A percentile compares a stretch with the other conserved stretches of the same genome.
Conservation (phyloP, 495 filamentous ascomycete genomes). For the Penicillium ochrochloron region DNA sequence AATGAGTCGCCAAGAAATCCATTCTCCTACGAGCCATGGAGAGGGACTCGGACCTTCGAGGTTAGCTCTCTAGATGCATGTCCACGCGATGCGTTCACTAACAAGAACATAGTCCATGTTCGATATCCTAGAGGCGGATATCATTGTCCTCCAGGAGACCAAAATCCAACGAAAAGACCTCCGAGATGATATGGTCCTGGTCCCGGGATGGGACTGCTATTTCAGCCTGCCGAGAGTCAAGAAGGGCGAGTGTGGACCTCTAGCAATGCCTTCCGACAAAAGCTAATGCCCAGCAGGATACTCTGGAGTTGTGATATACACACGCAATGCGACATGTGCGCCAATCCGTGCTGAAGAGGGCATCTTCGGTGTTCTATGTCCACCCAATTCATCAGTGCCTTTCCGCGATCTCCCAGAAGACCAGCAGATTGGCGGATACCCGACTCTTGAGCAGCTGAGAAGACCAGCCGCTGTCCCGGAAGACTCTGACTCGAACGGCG, state of each 20-base stretch:
- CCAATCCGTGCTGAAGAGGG: slow-evolving; percentile 95
- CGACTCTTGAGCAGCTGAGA: slow-evolving; percentile 65
- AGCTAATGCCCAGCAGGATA: slow-evolving; percentile 65
- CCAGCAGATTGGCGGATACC: slow-evolving; percentile 94
- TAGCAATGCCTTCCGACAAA: not conserved
- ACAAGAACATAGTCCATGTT: slow-evolving; percentile 74
- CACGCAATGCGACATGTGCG: slow-evolving; percentile 82
- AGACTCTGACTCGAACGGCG: slow-evolving; percentile 12
- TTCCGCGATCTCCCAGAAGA: slow-evolving; percentile 77
- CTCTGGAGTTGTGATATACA: slow-evolving; percentile 94
- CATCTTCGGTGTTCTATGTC: slow-evolving; percentile 78
- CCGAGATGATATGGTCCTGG: slow-evolving; percentile 91
- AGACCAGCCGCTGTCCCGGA: slow-evolving; percentile 22
- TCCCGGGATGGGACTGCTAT: slow-evolving; percentile 95
- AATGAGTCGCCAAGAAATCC: slow-evolving; percentile 68
- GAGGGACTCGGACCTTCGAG: slow-evolving; percentile 81
- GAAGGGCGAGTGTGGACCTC: slow-evolving; percentile 62
- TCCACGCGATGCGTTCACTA: not conserved
- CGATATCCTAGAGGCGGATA: slow-evolving; percentile 89
- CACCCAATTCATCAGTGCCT: slow-evolving; percentile 72
- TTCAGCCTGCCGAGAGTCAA: slow-evolving; percentile 92
- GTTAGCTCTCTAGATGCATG: slow-evolving; percentile 40
- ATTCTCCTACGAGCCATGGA: slow-evolving; percentile 95
- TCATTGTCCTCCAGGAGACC: slow-evolving; percentile 92
- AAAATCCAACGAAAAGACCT: slow-evolving; percentile 97